A percentile compares a stretch with the other conserved stretches of the same genome.
Conservation (phyloP, 805 yeast genomes). For the Wickerhamomyces bisporus region DNA sequence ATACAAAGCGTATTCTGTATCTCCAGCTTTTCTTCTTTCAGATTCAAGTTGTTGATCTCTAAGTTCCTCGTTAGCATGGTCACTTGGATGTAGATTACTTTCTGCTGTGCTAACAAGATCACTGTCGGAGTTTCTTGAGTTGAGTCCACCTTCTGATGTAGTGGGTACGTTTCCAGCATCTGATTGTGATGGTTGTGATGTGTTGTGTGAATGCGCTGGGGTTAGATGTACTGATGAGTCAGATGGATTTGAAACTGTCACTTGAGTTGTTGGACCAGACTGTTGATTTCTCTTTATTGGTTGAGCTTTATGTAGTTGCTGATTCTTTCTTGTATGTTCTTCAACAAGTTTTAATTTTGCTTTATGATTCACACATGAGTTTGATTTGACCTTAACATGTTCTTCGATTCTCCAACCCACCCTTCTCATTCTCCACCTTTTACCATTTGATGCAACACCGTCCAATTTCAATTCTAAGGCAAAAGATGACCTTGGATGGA, state of each 20-base stretch:
- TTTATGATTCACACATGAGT: constrained; percentile 54
- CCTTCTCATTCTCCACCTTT: constrained; percentile 90
- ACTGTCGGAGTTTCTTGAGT: background rate
- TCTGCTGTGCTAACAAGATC: constrained; percentile 3
- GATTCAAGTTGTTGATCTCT: constrained; percentile 14
- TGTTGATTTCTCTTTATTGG: constrained; percentile 33
- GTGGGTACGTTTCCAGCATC: constrained; percentile 2
- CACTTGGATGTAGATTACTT: constrained; percentile 24
- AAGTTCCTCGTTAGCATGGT: constrained; percentile 28
- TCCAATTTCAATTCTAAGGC: constrained; percentile 80
- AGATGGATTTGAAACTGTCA: constrained; percentile 26
- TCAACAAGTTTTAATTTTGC: constrained; percentile 42
- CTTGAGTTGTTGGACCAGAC: constrained; percentile 33
- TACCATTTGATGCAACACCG: constrained; percentile 51
- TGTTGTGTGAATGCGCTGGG: constrained; percentile 15
- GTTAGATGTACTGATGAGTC: constrained; percentile 1
- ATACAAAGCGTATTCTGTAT: constrained; percentile 39
- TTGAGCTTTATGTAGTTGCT: constrained; percentile 12
- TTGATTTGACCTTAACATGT: constrained; percentile 53
- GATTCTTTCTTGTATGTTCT: constrained; percentile 33
- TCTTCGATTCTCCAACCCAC: constrained; percentile 89
- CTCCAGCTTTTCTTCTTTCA: constrained; percentile 25
- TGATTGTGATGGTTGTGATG: constrained; percentile 3
- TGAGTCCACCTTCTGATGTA: background rate
- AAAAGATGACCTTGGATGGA: constrained; percentile 82